Evolutionary conservation across 169 alveolate genomes (phyloP).

Genomic region (Cryptosporidium andersoni): DNA sequence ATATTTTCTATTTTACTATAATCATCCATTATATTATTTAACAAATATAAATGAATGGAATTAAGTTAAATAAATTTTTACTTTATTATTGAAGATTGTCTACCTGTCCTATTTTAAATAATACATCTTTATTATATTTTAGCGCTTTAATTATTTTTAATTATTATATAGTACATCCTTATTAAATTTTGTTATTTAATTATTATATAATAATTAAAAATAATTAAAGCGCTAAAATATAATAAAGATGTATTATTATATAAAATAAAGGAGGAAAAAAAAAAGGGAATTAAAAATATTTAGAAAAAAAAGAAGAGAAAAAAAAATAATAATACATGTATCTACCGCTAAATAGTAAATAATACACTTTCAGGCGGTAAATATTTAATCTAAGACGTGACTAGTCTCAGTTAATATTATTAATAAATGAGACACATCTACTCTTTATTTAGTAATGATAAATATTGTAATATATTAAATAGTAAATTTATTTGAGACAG

Average conservation of each 20-base stretch:
- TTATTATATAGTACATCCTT: background rate
- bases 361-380: no score
- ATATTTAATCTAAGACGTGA: background rate
- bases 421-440: no score
- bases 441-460: no score
- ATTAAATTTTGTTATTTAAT: no score
- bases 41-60: background rate
- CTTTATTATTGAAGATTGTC: background rate
- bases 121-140: background rate
- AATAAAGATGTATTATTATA: background rate
- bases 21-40: background rate
- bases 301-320: background rate
- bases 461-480: no score
- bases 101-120: background rate
- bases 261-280: background rate
- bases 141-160: background rate
- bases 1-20: background rate
- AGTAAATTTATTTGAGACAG: background rate
- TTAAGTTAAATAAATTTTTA: background rate
- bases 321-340: no score
- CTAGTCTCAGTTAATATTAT: background rate
- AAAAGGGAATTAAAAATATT: background rate
- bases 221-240: background rate
- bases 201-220: background rate
- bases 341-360: no score